These are phyloP conservation scores for Claviceps pusilla DNA, from an alignment of 2,329 filamentous ascomycete genomes.

Conservation along the genomic window DNA sequence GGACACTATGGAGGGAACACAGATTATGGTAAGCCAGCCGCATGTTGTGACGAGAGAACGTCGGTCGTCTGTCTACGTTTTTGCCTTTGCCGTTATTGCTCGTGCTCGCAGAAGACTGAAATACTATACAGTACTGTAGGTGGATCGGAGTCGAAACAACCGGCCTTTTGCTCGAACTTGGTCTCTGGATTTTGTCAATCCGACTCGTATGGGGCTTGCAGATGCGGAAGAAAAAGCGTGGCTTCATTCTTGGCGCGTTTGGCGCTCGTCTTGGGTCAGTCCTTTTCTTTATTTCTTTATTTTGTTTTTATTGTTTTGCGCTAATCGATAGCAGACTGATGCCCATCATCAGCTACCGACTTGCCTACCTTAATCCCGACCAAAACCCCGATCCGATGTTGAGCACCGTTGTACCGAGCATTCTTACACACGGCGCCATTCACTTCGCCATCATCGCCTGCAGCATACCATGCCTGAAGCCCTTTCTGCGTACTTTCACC, in stretches of 20 bases:
- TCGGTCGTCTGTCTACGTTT: neutral
- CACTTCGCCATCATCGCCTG: constrained; percentile 5
- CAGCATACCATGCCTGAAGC: constrained; percentile 5
- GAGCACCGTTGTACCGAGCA: constrained; percentile 1
- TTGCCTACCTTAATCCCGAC: constrained; percentile 1
- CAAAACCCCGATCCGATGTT: constrained; percentile 1
- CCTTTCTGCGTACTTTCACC: constrained; percentile 5
- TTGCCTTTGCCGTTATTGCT: neutral
- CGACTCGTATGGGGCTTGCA: constrained; percentile 5
- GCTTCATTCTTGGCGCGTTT: constrained; percentile 4
- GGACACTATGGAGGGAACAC: neutral
- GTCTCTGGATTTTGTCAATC: constrained; percentile 3
- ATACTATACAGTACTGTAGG: neutral
- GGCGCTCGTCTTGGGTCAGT: constrained; percentile 4
- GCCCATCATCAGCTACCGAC: constrained; percentile 2
- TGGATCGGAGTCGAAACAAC: constrained; percentile 4
- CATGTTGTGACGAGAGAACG: neutral
- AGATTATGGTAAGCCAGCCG: neutral
- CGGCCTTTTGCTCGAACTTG: constrained; percentile 3
- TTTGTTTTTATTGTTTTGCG: neutral
- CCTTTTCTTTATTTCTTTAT: neutral
- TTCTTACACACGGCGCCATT: constrained; percentile 3
- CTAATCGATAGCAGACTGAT: neutral
- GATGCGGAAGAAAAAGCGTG: constrained; percentile 1
- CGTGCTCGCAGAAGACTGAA: neutral